phyloP scores from a whole-genome alignment of 192 early-diverging fungal species.

The Coemansia sp. region DNA sequence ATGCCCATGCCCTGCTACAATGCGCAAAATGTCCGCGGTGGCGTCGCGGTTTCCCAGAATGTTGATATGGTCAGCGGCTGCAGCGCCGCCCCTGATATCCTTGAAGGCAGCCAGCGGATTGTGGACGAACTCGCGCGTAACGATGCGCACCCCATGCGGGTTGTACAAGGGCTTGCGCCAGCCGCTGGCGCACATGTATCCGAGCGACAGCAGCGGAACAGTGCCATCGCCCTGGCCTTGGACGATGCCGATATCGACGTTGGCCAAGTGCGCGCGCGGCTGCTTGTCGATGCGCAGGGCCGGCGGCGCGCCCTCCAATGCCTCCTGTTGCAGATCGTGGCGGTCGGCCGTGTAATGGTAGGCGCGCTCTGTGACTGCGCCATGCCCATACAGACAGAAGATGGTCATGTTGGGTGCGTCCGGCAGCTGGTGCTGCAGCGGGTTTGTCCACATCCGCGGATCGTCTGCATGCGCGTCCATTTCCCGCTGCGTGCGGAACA shows the following conservation, averaged over 20 bases:
- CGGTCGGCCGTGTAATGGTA: slow-evolving; percentile 70
- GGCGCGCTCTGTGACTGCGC: slow-evolving; percentile 74
- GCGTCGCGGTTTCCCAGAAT: slow-evolving; percentile 79
- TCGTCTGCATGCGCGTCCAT: slow-evolving; percentile 60
- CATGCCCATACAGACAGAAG: slow-evolving; percentile 81
- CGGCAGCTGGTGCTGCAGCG: slow-evolving; percentile 70
- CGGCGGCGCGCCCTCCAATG: slow-evolving; percentile 26
- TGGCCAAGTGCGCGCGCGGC: slow-evolving; percentile 38
- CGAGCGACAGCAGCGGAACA: slow-evolving; percentile 79
- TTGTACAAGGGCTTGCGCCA: slow-evolving; percentile 84
- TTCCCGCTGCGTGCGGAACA: slow-evolving; percentile 59
- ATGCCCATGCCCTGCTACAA: slow-evolving; percentile 55
- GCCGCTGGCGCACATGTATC: slow-evolving; percentile 84
- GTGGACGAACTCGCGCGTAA: slow-evolving; percentile 71
- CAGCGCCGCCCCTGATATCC: slow-evolving; percentile 71
- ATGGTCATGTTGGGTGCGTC: slow-evolving; percentile 74
- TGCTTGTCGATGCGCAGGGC: slow-evolving; percentile 33
- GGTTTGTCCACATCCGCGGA: slow-evolving; percentile 75
- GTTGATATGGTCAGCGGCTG: slow-evolving; percentile 82
- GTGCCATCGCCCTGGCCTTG: slow-evolving; percentile 84
- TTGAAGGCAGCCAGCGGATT: slow-evolving; percentile 57
- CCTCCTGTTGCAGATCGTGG: slow-evolving; percentile 19
- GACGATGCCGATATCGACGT: slow-evolving; percentile 61
- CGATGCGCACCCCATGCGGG: slow-evolving; percentile 67
- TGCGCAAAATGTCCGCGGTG: slow-evolving; percentile 59